Percentiles rank a stretch among this genome's conserved stretches.
Evolutionary conservation across 2,329 filamentous ascomycete species (phyloP).

Genomic region (Apiospora marii): DNA sequence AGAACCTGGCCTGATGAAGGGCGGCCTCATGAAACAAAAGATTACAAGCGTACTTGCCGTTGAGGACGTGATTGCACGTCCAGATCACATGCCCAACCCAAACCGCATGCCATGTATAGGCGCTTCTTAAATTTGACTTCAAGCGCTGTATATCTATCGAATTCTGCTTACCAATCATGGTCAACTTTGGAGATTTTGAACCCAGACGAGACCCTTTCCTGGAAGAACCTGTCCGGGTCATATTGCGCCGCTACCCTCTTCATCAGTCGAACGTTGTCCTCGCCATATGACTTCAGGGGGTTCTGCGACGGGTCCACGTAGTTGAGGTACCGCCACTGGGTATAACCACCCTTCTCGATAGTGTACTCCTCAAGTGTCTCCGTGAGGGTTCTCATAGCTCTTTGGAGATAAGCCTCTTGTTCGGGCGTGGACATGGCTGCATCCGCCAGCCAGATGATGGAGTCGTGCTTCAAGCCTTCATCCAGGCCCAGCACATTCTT

Average conservation of each 20-base stretch:
- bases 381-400: not conserved
- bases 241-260: constrained; percentile 43
- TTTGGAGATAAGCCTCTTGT: not conserved
- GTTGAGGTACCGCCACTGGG: constrained; percentile 44
- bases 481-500: not conserved
- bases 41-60: not conserved
- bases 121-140: not conserved
- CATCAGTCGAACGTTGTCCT: constrained; percentile 41
- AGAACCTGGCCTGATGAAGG: not conserved
- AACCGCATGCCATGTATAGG: not conserved
- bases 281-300: constrained; percentile 45
- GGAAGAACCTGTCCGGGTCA: constrained; percentile 34
- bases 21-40: not conserved
- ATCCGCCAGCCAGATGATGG: not conserved
- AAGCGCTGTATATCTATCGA: not conserved
- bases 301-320: constrained; percentile 44
- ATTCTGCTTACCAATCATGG: not conserved
- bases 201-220: not conserved
- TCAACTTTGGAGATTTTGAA: constrained; percentile 1
- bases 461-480: not conserved
- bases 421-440: not conserved
- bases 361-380: not conserved
- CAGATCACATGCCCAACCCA: not conserved
- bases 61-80: not conserved
- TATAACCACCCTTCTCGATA: not conserved